A percentile compares a stretch with the other conserved stretches of the same genome.
These are phyloP conservation scores for Pyricularia pennisetigena DNA, from an alignment of 2,329 filamentous ascomycete species.

Conservation along the genomic window DNA sequence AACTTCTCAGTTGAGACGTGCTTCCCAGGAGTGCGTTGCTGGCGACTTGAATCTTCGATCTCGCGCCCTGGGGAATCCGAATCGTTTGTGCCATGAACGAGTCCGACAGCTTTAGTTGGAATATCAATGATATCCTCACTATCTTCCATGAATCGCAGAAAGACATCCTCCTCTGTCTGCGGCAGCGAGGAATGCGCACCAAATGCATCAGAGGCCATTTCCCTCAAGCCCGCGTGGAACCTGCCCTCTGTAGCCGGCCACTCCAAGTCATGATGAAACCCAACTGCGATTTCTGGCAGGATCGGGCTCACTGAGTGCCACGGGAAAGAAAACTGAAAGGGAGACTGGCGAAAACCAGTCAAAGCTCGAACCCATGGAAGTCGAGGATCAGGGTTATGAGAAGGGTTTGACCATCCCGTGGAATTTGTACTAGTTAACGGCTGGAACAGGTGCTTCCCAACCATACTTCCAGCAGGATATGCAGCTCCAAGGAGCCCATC, in stretches of 20 bases:
- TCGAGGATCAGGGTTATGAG: background rate
- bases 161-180: constrained; percentile 31
- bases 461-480: background rate
- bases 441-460: background rate
- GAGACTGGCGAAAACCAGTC: background rate
- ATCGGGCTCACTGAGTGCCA: background rate
- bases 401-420: background rate
- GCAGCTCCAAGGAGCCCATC: background rate
- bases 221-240: background rate
- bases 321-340: background rate
- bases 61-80: background rate
- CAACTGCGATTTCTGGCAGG: background rate
- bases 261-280: background rate
- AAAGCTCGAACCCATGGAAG: background rate
- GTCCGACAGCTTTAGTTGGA: background rate
- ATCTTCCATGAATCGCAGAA: constrained; percentile 8
- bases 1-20: background rate
- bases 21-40: background rate
- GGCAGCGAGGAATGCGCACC: constrained; percentile 11
- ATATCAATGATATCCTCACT: background rate
- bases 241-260: background rate
- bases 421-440: background rate
- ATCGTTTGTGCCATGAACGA: background rate
- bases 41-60: background rate
- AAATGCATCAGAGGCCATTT: background rate